Conservation (phyloP, 1,139 yeast species). For the Geotrichum aggregatum region DNA sequence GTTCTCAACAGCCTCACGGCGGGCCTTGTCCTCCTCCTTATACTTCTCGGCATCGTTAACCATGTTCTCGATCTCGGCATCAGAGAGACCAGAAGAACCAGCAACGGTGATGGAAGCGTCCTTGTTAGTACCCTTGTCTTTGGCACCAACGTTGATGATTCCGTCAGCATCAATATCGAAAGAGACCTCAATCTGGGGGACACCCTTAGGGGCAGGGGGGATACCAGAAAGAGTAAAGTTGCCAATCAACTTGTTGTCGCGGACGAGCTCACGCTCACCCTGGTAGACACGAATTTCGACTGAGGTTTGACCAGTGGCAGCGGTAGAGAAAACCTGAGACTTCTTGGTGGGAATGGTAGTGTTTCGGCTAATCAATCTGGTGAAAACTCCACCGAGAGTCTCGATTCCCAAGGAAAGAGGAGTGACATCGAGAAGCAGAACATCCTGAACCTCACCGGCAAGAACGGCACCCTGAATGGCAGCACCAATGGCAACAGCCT, state of each 20-base stretch:
- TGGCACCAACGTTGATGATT: conserved; percentile 96
- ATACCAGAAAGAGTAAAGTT: conserved; percentile 94
- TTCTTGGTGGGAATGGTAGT: conserved; percentile 97
- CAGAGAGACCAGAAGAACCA: conserved; percentile 96
- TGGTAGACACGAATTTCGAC: conserved; percentile 99
- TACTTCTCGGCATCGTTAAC: conserved; percentile 96
- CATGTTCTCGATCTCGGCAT: conserved; percentile 96
- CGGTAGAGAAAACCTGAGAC: conserved; percentile 96
- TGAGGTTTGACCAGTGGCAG: conserved; percentile 98
- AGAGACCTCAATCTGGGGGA: conserved; percentile 97
- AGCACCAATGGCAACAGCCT: conserved; percentile 99
- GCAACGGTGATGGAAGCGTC: conserved; percentile 98
- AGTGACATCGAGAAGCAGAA: conserved; percentile 89
- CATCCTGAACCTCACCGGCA: conserved; percentile 97
- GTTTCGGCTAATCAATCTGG: conserved; percentile 95
- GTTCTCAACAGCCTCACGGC: conserved; percentile 87
- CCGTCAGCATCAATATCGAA: conserved; percentile 99
- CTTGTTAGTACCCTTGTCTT: conserved; percentile 97
- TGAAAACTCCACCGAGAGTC: conserved; percentile 98
- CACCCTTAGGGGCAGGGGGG: conserved; percentile 98
- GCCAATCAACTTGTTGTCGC: conserved; percentile 98
- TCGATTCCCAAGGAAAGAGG: conserved; percentile 98
- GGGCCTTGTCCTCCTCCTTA: conserved; percentile 94
- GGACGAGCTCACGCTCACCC: conserved; percentile 98
- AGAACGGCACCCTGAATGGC: conserved; percentile 99